Base-by-base conservation (phyloP, 345 rosid species). In the Linum lewisii region DNA sequence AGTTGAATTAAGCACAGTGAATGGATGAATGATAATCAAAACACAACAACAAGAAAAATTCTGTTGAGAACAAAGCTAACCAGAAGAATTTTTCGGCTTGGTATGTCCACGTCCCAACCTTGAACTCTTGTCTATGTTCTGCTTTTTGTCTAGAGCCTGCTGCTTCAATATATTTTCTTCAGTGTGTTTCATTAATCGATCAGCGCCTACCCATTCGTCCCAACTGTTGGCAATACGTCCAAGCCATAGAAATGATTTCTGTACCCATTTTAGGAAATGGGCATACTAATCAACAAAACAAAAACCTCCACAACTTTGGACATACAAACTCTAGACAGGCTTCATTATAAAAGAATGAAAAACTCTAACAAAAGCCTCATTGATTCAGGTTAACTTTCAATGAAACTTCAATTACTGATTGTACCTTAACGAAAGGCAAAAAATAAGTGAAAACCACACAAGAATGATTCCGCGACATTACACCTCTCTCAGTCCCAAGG, bases 201-300 rank as follows among this genome's bases (percentile, higher is more conserved):
- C 75, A 34, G 62, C 32, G 70, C 70, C 66, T 58, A 71, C 66
- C 75, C 75, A 71, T 53, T 71, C 75, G 22, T 71, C 75, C 75
- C 75, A 71, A 66, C 75, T 71, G 75, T 71, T 71, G 70, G 63
- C 75, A 66, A 71, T 61, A 71, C 78, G 77, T 73, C 70, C 79
- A 80, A 77, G 63, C 81, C 63, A 71, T 51, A 65, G 54, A 61
- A 57, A 71, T 61, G 70, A 71, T 71, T 66, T 61, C 60, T 32
- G 70, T 66, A 62, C 51, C 63, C 70, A 79, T 73, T 73, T 68
- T 59, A 52, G 21, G 19, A 52, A 69, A 72, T 56, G 67, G 57
- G 69, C 61, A 62, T 75, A 58, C 61, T 67, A 63, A 70, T 72
- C 65, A 75, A 75, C 38, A 61, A 69, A 75, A 71, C 59, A 53